Evolutionary conservation across 2,329 filamentous ascomycete species (phyloP).

Genomic region (Cytospora piceicola): DNA sequence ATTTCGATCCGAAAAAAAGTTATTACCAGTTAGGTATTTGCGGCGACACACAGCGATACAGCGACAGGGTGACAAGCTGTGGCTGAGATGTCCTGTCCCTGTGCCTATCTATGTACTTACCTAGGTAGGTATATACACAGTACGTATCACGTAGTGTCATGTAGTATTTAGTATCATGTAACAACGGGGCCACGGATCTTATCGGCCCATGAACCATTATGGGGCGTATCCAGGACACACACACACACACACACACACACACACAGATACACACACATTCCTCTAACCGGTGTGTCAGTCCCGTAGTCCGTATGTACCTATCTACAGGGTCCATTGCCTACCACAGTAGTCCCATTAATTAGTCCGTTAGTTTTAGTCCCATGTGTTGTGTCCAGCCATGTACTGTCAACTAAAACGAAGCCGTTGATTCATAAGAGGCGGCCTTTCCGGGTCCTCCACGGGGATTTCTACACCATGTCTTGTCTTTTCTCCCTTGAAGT

Average conservation of each 20-base stretch:
- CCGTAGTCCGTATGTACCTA: neutral
- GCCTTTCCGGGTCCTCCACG: conserved; percentile 9
- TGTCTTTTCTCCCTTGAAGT: conserved; percentile 2
- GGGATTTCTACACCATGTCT: conserved; percentile 25
- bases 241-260: too few relatives aligned
- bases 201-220: too few relatives aligned
- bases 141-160: too few relatives aligned
- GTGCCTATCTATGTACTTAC: neutral
- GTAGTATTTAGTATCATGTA: too few relatives aligned
- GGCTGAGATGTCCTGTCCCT: neutral
- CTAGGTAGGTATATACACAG: neutral
- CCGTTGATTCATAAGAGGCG: conserved; percentile 24
- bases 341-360: too few relatives aligned
- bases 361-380: neutral
- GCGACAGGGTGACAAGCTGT: too few relatives aligned
- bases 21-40: neutral
- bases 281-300: too few relatives aligned
- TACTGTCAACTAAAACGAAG: conserved; percentile 5
- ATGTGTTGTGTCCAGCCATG: too few relatives aligned
- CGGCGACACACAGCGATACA: too few relatives aligned
- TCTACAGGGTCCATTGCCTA: neutral
- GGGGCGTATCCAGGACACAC: too few relatives aligned
- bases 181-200: too few relatives aligned
- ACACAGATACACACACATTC: too few relatives aligned
- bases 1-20: conserved; percentile 19